A percentile compares a stretch with the other conserved stretches of the same genome.
Conservation (phyloP, 495 filamentous ascomycete species). For the Haplographium delicatum region DNA sequence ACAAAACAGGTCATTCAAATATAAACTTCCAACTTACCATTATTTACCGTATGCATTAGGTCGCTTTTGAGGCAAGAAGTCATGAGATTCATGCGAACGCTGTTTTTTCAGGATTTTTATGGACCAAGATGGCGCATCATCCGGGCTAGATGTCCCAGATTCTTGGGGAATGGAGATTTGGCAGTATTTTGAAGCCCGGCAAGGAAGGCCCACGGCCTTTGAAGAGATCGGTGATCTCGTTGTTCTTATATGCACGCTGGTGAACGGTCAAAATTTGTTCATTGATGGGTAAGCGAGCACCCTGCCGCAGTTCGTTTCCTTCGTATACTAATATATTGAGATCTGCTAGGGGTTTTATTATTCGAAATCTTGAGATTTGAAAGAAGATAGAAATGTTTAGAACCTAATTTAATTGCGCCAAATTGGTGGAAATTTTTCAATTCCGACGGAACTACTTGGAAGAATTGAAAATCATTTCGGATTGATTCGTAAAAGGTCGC, state of each 20-base stretch:
- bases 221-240: conserved; percentile 12
- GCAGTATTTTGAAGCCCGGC: neutral
- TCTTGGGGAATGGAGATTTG: neutral
- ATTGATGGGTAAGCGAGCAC: conserved; percentile 15
- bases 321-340: neutral
- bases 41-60: neutral
- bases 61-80: conserved; percentile 21
- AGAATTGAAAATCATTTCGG: no score
- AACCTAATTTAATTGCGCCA: no score
- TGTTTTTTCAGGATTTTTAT: conserved; percentile 20
- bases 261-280: conserved; percentile 11
- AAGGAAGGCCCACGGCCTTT: conserved; percentile 2
- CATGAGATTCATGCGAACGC: conserved; percentile 23
- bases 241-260: conserved; percentile 7
- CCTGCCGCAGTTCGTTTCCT: neutral
- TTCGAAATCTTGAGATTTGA: no score
- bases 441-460: no score
- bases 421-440: no score
- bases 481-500: no score
- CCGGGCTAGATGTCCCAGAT: neutral
- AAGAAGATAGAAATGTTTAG: no score
- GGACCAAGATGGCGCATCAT: neutral
- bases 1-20: conserved; percentile 20
- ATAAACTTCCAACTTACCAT: neutral
- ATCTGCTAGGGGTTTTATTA: conserved; percentile 4